Evolutionary conservation across 129 eudicot genomes (phyloP).

Genomic region (Centaurea solstitialis): DNA sequence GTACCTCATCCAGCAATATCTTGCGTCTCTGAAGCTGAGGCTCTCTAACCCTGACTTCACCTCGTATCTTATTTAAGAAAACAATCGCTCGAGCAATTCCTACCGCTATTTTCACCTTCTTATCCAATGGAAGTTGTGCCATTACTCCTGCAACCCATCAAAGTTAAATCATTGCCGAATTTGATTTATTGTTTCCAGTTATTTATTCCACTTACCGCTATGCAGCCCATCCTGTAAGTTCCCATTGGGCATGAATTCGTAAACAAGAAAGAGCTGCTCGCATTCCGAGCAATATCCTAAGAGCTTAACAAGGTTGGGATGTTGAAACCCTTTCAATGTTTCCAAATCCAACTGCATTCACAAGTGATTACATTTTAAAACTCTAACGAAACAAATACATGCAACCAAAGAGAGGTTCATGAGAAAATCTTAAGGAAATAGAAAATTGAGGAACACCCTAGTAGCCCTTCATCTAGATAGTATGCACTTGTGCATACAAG

Average conservation of each 20-base stretch:
- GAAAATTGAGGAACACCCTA: too few relatives aligned
- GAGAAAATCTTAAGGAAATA: too few relatives aligned
- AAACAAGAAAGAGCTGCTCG: conserved; percentile 66
- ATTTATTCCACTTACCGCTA: conserved; percentile 15
- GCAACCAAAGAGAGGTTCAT: background rate
- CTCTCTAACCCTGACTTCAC: background rate
- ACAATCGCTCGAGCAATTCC: conserved; percentile 22
- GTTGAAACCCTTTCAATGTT: conserved; percentile 66
- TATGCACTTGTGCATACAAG: too few relatives aligned
- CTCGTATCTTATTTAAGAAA: conserved; percentile 6
- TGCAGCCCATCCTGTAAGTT: conserved; percentile 49
- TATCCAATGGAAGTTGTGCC: conserved; percentile 16
- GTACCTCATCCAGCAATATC: conserved; percentile 25
- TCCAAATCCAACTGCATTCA: conserved; percentile 74
- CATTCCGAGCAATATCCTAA: conserved; percentile 82
- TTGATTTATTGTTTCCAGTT: background rate
- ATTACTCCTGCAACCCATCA: conserved; percentile 19
- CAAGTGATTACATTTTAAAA: conserved; percentile 3
- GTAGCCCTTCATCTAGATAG: too few relatives aligned
- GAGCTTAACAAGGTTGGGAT: conserved; percentile 75
- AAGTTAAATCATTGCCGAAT: background rate
- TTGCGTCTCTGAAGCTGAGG: conserved; percentile 12
- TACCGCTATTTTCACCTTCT: conserved; percentile 20
- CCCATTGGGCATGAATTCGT: conserved; percentile 76
- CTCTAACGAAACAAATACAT: background rate